These are phyloP conservation scores for Fraxinus floribunda DNA, from an alignment of 305 asterid species.

Conservation along the genomic window DNA sequence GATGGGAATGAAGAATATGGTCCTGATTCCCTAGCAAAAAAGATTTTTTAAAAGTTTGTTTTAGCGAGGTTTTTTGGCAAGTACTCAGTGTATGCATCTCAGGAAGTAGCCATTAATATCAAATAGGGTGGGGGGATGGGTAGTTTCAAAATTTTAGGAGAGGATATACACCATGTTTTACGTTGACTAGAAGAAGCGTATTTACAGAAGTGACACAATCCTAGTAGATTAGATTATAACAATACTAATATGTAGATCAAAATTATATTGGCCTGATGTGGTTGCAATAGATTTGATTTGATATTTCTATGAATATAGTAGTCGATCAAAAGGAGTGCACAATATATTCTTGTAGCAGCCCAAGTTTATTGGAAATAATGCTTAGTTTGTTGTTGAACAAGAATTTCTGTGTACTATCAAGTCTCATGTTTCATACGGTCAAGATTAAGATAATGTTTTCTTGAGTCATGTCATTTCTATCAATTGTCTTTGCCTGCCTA, in stretches of 20 bases:
- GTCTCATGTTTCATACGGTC: neutral
- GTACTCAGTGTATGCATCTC: neutral
- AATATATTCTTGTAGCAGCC: neutral
- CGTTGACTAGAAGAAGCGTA: neutral
- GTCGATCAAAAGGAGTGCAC: neutral
- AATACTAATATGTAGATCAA: neutral
- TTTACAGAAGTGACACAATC: neutral
- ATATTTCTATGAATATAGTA: neutral
- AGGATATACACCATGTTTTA: neutral
- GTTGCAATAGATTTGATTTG: neutral
- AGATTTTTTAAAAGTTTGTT: neutral
- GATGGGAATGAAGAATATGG: neutral
- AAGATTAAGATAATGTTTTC: neutral
- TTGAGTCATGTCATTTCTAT: neutral
- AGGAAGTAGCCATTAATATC: neutral
- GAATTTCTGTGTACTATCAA: neutral
- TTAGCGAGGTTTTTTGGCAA: neutral
- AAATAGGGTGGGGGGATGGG: neutral
- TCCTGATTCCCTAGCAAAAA: neutral
- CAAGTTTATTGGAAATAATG: neutral
- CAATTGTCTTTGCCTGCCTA: neutral
- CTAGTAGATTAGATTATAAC: neutral
- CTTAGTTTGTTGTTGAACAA: neutral
- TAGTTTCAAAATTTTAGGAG: neutral
- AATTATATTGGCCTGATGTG: neutral